phyloP scores from a whole-genome alignment of 768 basidiomycete species.

The Tylopilus intermedius region DNA sequence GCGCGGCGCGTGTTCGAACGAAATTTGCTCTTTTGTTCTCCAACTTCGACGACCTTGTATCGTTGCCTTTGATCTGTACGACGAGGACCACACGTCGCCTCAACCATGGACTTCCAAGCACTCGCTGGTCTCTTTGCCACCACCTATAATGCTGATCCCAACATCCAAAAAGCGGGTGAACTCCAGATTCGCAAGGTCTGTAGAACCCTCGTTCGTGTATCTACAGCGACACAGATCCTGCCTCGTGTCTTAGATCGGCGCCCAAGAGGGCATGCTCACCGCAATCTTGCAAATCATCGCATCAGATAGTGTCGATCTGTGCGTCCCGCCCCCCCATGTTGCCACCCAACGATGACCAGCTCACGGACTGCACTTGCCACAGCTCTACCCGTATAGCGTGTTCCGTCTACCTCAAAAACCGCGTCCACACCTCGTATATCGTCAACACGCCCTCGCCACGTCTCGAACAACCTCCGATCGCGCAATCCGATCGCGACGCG shows the following conservation, averaged over 20 bases:
- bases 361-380: not conserved
- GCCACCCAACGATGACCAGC: not conserved
- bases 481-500: constrained; percentile 64
- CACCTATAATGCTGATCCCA: constrained; percentile 79
- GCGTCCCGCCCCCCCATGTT: constrained; percentile 32
- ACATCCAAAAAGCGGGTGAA: constrained; percentile 80
- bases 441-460: constrained; percentile 41
- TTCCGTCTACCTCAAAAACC: constrained; percentile 88
- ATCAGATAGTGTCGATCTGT: constrained; percentile 72
- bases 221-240: not conserved
- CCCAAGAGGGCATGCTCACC: constrained; percentile 78
- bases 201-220: not conserved
- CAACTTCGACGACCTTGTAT: constrained; percentile 8
- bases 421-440: constrained; percentile 64
- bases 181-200: constrained; percentile 81
- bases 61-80: not conserved
- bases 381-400: constrained; percentile 83
- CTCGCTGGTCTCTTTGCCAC: constrained; percentile 76
- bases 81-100: not conserved
- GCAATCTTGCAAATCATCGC: constrained; percentile 83
- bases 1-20: constrained; percentile 19
- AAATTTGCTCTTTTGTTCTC: constrained; percentile 13
- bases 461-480: constrained; percentile 60
- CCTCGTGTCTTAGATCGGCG: constrained; percentile 52
- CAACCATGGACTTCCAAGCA: constrained; percentile 66